These are phyloP conservation scores for Trichophyton simii DNA, from an alignment of 2,329 filamentous ascomycete genomes.

Conservation along the genomic window DNA sequence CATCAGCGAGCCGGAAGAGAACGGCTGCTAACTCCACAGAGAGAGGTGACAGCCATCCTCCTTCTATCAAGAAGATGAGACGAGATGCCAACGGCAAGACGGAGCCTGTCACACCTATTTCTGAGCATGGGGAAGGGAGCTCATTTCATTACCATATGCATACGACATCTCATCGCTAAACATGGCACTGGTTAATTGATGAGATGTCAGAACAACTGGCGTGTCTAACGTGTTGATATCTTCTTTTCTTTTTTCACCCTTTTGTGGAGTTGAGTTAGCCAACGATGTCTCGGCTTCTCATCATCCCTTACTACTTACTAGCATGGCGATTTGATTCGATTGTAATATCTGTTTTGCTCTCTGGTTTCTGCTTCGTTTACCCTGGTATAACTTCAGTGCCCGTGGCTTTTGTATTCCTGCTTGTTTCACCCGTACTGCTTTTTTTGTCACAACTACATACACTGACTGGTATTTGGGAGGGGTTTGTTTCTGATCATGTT, in stretches of 20 bases:
- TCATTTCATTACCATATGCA: conserved; percentile 2
- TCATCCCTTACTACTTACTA: neutral
- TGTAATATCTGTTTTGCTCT: neutral
- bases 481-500: neutral
- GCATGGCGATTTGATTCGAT: neutral
- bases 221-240: neutral
- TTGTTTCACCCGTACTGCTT: neutral
- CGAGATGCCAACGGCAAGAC: conserved; percentile 3
- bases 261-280: neutral
- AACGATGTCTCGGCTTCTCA: neutral
- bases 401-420: neutral
- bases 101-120: conserved; percentile 3
- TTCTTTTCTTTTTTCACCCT: neutral
- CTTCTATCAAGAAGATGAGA: conserved; percentile 1
- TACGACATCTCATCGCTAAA: neutral
- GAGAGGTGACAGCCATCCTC: neutral
- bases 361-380: neutral
- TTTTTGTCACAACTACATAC: neutral
- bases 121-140: neutral
- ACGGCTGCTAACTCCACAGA: neutral
- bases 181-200: no score
- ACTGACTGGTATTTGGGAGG: conserved; percentile 3
- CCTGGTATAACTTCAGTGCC: no score
- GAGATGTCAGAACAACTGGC: neutral
- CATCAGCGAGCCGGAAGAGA: neutral